Base-by-base conservation (phyloP, 345 rosid genomes). In the Citrus sinensis region DNA sequence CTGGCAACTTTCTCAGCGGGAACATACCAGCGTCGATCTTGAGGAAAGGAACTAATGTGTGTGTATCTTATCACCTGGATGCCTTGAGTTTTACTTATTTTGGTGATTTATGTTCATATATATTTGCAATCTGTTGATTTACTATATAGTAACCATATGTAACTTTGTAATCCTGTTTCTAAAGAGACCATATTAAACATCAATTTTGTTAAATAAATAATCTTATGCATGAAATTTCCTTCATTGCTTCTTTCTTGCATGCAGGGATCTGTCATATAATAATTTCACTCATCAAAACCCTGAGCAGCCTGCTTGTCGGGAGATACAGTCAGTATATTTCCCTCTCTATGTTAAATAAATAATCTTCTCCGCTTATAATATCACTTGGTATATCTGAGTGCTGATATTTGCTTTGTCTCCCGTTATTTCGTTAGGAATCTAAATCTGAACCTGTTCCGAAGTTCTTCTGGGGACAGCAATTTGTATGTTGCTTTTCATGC, bases 391-490 rank as follows among this genome's bases (percentile, higher is more conserved):
- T 20, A 75, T 75, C 22, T 49, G 32, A 20, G 46, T 63, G 70
- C 70, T 80, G 39, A 71, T 67, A 24, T 9, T 40, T 65, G 30
- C 40, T 84, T 77, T 61, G 7, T 74, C 76, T 51, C 40, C n/a
- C 40, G 62, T 71, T 80, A 37, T 35, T 76, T 72, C 32, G 64
- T 71, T 71, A 89, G 92, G 90, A 86, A 85, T 80, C 82, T 88
- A 73, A 85, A 89, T 85, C 80, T 92, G 75, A 93, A 93, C 86
- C 80, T 91, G 76, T 93, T 86, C 73, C 82, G 81, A 71, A 89
- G 91, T 82, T 84, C 92, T 74, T 79, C 86, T 1, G 80, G 40
- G 9, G 64, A 79, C 51, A 85, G 74, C 77, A 80, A 76, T 62
- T 73, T 81, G 97, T 93, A 87, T 83, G 92, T 77, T 80, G 77